Evolutionary conservation across 768 basidiomycete species (phyloP).

Genomic region (Cystobasidium onofrii): DNA sequence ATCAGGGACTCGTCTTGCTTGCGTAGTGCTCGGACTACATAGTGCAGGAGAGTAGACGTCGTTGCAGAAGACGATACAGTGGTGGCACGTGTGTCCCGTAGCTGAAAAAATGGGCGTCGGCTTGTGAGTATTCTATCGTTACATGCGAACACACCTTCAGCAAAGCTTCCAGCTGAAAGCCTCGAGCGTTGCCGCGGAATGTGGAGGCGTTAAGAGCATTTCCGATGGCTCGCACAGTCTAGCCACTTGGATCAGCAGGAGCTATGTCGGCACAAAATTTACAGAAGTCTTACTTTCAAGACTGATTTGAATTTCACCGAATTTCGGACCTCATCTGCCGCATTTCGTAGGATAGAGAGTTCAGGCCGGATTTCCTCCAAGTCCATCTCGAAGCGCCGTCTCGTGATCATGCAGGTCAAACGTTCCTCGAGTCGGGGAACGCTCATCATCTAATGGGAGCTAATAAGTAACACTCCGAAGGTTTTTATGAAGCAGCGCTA

Average conservation of each 20-base stretch:
- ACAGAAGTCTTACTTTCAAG: constrained; percentile 54
- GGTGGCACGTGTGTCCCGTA: constrained; percentile 60
- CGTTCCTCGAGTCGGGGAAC: constrained; percentile 69
- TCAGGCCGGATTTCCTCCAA: constrained; percentile 77
- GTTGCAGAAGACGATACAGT: constrained; percentile 59
- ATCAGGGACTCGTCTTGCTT: constrained; percentile 60
- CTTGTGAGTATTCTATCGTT: not conserved
- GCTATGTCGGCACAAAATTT: too few species aligned
- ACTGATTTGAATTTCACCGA: constrained; percentile 62
- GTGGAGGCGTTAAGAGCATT: constrained; percentile 73
- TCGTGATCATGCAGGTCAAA: constrained; percentile 72
- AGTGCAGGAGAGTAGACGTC: constrained; percentile 85
- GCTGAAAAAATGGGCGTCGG: constrained; percentile 49
- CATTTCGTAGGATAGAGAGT: constrained; percentile 62
- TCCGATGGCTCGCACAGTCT: constrained; percentile 69
- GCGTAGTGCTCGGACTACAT: constrained; percentile 66
- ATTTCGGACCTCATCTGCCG: constrained; percentile 59
- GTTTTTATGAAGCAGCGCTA: too few species aligned
- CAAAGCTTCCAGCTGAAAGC: constrained; percentile 74
- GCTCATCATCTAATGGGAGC: constrained; percentile 57
- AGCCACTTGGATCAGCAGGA: not conserved
- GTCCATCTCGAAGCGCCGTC: constrained; percentile 70
- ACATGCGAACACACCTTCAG: constrained; percentile 55
- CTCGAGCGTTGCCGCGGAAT: constrained; percentile 72
- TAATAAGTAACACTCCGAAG: too few species aligned